Evolutionary conservation across 805 yeast species (phyloP).

Genomic region (Suhomyces sp.): DNA sequence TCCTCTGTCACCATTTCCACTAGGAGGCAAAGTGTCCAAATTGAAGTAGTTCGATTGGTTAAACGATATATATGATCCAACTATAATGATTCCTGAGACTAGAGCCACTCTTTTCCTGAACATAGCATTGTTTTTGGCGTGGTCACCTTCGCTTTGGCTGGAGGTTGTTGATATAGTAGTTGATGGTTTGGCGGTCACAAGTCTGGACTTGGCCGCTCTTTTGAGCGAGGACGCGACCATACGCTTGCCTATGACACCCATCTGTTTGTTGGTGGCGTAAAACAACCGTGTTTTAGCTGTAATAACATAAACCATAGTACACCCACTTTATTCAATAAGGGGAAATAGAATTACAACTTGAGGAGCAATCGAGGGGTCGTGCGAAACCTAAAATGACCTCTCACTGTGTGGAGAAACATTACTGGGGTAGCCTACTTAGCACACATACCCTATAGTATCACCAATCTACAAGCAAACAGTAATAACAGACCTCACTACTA

Average conservation of each 20-base stretch:
- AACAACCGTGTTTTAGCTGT: conserved; percentile 3
- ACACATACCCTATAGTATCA: too few species aligned
- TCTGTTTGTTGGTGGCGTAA: conserved; percentile 13
- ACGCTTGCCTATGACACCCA: conserved; percentile 13
- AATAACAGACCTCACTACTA: too few species aligned
- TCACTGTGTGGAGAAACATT: too few species aligned
- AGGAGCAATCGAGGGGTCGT: background rate
- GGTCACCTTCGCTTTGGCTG: background rate
- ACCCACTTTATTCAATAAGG: background rate
- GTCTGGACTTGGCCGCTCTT: conserved; percentile 12
- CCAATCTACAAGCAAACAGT: too few species aligned
- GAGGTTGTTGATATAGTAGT: background rate
- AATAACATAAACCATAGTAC: background rate
- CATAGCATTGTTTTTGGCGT: background rate
- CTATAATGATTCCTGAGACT: conserved; percentile 40
- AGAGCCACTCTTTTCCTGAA: conserved; percentile 35
- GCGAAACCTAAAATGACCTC: background rate
- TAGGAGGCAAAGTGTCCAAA: conserved; percentile 35
- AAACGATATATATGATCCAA: conserved; percentile 41
- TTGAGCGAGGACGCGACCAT: conserved; percentile 13
- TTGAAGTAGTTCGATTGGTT: conserved; percentile 40
- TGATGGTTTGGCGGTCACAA: conserved; percentile 3
- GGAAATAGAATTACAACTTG: background rate
- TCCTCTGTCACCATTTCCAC: conserved; percentile 1
- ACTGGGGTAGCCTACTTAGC: too few species aligned